A percentile compares a stretch with the other conserved stretches of the same genome.
phyloP scores from a whole-genome alignment of 1,284 basidiomycete genomes.

The Cystobasidium pallidum region DNA sequence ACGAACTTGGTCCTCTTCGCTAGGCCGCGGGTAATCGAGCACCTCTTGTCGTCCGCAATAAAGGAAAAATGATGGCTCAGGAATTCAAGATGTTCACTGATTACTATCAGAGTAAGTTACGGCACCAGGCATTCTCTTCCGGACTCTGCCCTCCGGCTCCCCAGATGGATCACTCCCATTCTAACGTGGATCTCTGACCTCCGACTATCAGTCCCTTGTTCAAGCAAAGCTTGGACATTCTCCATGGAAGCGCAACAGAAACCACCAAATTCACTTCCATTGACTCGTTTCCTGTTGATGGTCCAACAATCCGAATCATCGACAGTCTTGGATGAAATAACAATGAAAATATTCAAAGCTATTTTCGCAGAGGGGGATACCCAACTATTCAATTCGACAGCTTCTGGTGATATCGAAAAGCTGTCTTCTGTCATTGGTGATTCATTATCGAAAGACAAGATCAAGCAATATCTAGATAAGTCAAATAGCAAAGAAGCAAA shows the following conservation, averaged over 20 bases:
- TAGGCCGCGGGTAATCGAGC: conserved; percentile 31
- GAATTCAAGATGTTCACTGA: conserved; percentile 38
- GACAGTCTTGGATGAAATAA: background rate
- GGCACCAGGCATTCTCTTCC: background rate
- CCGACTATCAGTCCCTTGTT: conserved; percentile 18
- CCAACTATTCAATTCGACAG: background rate
- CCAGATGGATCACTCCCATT: background rate
- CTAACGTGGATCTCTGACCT: background rate
- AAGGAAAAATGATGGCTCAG: conserved; percentile 39
- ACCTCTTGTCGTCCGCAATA: conserved; percentile 38
- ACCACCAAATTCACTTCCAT: conserved; percentile 38
- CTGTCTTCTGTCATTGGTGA: background rate
- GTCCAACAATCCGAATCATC: conserved; percentile 10
- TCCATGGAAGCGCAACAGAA: conserved; percentile 20
- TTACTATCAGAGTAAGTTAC: conserved; percentile 16
- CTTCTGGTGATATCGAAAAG: background rate
- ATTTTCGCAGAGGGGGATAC: conserved; percentile 36
- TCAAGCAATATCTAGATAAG: conserved; percentile 33
- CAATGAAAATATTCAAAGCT: conserved; percentile 27
- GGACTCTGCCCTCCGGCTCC: background rate
- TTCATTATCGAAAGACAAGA: conserved; percentile 1
- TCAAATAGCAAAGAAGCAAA: conserved; percentile 24
- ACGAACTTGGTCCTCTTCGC: background rate
- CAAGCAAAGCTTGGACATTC: conserved; percentile 39
- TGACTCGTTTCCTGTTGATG: conserved; percentile 24